Base-by-base conservation (phyloP, 495 filamentous ascomycete species). In the Aspergillus panamensis region DNA sequence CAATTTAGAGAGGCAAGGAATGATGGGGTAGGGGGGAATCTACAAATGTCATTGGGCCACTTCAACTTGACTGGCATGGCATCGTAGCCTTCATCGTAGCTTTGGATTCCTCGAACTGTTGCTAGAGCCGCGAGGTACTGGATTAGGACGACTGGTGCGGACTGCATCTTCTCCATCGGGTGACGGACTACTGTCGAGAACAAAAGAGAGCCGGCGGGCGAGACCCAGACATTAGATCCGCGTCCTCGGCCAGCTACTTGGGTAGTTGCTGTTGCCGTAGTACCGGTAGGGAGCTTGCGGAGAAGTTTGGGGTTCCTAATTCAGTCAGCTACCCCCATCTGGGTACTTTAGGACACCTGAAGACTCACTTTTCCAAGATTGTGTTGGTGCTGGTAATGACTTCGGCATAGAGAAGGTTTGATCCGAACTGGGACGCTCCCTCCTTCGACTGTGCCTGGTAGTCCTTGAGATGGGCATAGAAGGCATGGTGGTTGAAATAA, bases 1-100 rank as follows among this genome's bases (percentile, higher is more conserved):
- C 17, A 45, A n/a, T n/a, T n/a, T n/a, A n/a, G n/a, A n/a, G n/a
- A 7, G 4, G 4, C 20, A 45, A 19, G 16, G 16, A n/a, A 8
- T 2, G 19, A 17, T 17, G 16, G 17, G 42, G 14, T 39, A n/a
- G 3, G 20, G 19, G 44, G 2, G 3, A 39, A 61, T 55, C 48
- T 68, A 82, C 75, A 97, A 58, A 98, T 89, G 68, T 98, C 94
- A 60, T 98, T 98, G 8, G 94, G 94, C 94, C 94, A 98, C 72
- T 98, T 98, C 33, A 98, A 67, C 69, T 90, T 91, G 37, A 97
- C 83, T 8, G 89, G 90, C 31, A 96, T 59, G 1, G 81, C 73
- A 35, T 80, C 77, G 68, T 95, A 97, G 47, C 87, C 86, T 16
- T 72, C 70, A 51, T 82, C 91, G 66, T 97, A 98, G 25, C 77